A percentile compares a stretch with the other conserved stretches of the same genome.
These are phyloP conservation scores for Staphylotrichum longicolle DNA, from an alignment of 495 filamentous ascomycete genomes.

Conservation along the genomic window DNA sequence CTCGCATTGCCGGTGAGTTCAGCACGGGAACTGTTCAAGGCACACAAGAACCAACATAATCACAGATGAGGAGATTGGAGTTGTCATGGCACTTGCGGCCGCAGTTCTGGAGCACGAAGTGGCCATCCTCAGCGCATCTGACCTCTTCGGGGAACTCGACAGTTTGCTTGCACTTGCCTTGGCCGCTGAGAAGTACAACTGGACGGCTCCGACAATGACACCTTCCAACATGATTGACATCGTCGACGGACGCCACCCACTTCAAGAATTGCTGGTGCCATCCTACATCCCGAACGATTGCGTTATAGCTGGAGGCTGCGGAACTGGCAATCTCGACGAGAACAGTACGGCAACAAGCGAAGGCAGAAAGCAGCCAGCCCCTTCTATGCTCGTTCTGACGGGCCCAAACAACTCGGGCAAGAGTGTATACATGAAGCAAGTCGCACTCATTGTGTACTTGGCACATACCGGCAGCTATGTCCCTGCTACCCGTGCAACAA, in stretches of 20 bases:
- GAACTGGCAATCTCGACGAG: constrained; percentile 24
- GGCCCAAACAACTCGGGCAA: constrained; percentile 97
- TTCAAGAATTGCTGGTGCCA: constrained; percentile 85
- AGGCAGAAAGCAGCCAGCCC: constrained; percentile 32
- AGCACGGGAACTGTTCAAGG: not conserved
- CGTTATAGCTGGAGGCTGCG: constrained; percentile 61
- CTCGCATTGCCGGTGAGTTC: constrained; percentile 70
- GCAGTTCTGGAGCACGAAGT: constrained; percentile 68
- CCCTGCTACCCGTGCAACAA: constrained; percentile 71
- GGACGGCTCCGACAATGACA: constrained; percentile 68
- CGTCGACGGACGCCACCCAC: constrained; percentile 76
- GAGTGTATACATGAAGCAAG: constrained; percentile 92
- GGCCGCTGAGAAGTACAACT: constrained; percentile 72
- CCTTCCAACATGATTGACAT: constrained; percentile 72
- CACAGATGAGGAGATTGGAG: constrained; percentile 85
- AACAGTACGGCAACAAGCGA: not conserved
- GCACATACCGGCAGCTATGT: constrained; percentile 93
- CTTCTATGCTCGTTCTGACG: constrained; percentile 81
- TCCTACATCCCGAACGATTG: constrained; percentile 87
- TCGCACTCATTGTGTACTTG: constrained; percentile 90
- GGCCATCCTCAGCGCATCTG: constrained; percentile 63
- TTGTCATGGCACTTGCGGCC: constrained; percentile 75
- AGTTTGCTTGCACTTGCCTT: constrained; percentile 79
- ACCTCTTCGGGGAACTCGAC: constrained; percentile 84
- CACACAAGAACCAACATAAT: not conserved